Percentiles rank a stretch among this genome's conserved stretches.
Evolutionary conservation across 805 yeast species (phyloP).

Genomic region (Schizosaccharomyces osmophilus): DNA sequence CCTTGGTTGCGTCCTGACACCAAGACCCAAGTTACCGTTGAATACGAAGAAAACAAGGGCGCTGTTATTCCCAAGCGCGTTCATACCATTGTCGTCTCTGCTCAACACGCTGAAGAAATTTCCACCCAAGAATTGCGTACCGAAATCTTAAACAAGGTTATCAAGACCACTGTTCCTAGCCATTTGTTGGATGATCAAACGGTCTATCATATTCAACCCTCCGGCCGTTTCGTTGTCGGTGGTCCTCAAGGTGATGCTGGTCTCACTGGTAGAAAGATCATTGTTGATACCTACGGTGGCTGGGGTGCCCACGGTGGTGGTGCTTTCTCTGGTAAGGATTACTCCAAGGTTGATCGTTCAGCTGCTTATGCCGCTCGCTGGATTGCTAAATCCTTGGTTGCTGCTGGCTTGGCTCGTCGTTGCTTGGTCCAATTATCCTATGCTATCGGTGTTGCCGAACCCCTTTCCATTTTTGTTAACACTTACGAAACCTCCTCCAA

Average conservation of each 20-base stretch:
- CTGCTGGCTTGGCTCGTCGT: conserved; percentile 88
- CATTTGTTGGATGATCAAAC: conserved; percentile 82
- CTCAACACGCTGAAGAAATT: conserved; percentile 93
- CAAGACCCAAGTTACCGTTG: conserved; percentile 97
- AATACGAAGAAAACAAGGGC: conserved; percentile 81
- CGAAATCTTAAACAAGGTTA: conserved; percentile 51
- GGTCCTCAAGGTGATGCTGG: conserved; percentile 99
- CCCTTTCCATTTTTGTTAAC: conserved; percentile 90
- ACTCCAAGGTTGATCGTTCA: conserved; percentile 97
- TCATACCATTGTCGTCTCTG: conserved; percentile 89
- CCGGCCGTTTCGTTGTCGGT: conserved; percentile 98
- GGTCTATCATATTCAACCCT: conserved; percentile 93
- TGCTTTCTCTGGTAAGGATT: conserved; percentile 98
- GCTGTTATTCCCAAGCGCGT: conserved; percentile 90
- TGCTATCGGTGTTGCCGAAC: conserved; percentile 99
- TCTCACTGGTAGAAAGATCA: conserved; percentile 96
- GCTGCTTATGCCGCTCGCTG: conserved; percentile 99
- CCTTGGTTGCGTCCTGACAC: conserved; percentile 98
- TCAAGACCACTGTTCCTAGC: conserved; percentile 81
- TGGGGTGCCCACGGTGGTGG: conserved; percentile 99
- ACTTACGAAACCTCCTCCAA: conserved; percentile 91
- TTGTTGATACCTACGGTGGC: conserved; percentile 98
- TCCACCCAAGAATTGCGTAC: conserved; percentile 76
- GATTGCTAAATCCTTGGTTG: conserved; percentile 95
- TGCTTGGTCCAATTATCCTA: conserved; percentile 94